These are phyloP conservation scores for Heliosperma pusillum DNA, from an alignment of 148 eudicot genomes.

Conservation along the genomic window DNA sequence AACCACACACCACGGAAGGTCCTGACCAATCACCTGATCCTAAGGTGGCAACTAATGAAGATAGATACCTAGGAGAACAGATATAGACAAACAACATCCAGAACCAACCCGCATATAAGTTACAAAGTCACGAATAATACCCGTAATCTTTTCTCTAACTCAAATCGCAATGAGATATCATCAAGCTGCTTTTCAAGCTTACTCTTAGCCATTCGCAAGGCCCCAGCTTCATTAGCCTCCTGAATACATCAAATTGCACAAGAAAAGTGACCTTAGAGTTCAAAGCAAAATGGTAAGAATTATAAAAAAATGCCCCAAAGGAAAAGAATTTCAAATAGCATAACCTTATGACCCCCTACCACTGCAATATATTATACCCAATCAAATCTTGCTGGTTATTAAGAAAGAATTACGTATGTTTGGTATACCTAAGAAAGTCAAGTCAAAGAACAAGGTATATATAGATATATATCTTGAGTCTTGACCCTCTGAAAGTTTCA, in stretches of 20 bases:
- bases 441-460: neutral
- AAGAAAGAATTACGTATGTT: neutral
- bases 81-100: neutral
- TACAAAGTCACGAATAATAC: constrained; percentile 33
- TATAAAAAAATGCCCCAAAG: neutral
- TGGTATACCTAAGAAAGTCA: constrained; percentile 2
- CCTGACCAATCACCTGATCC: neutral
- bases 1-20: neutral
- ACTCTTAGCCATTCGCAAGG: constrained; percentile 83
- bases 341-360: neutral
- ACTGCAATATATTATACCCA: neutral
- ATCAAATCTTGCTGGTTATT: neutral
- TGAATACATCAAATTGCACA: constrained; percentile 28
- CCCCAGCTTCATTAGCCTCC: constrained; percentile 99
- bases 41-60: neutral
- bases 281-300: neutral
- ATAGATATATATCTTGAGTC: neutral
- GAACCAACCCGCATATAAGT: neutral
- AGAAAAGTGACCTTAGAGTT: neutral
- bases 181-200: constrained; percentile 95
- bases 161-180: constrained; percentile 87
- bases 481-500: neutral
- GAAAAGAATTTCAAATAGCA: neutral
- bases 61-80: neutral
- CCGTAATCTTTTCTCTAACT: constrained; percentile 84